phyloP scores from a whole-genome alignment of 371 early-diverging fungal genomes.

The Mucor irregularis region DNA sequence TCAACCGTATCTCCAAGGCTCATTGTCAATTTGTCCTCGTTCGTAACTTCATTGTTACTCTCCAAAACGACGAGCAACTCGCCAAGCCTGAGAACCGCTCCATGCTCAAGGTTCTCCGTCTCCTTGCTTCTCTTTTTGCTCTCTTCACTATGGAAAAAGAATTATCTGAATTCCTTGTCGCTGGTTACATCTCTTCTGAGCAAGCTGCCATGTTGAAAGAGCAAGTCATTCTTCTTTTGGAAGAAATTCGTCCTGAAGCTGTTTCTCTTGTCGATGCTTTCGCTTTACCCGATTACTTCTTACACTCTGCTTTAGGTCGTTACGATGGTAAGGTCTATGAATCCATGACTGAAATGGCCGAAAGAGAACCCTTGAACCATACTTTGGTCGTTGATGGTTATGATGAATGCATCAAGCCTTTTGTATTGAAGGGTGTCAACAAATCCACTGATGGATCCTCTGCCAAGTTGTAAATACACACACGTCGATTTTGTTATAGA shows the following conservation, averaged over 20 bases:
- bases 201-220: slow-evolving; percentile 55
- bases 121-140: slow-evolving; percentile 53
- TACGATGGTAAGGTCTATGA: slow-evolving; percentile 80
- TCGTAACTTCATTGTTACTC: slow-evolving; percentile 55
- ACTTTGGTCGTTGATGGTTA: slow-evolving; percentile 61
- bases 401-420: slow-evolving; percentile 58
- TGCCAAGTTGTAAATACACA: slow-evolving; percentile 13
- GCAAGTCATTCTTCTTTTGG: slow-evolving; percentile 51
- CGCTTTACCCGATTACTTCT: slow-evolving; percentile 72
- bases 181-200: slow-evolving; percentile 48
- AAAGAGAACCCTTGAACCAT: slow-evolving; percentile 69
- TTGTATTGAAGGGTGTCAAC: slow-evolving; percentile 40
- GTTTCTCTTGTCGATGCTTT: slow-evolving; percentile 79
- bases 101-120: slow-evolving; percentile 35
- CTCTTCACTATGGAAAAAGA: slow-evolving; percentile 70
- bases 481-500: not conserved
- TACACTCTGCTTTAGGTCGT: slow-evolving; percentile 78
- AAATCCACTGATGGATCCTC: slow-evolving; percentile 7
- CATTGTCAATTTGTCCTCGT: slow-evolving; percentile 68
- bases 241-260: slow-evolving; percentile 68
- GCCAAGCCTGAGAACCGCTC: slow-evolving; percentile 31
- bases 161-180: slow-evolving; percentile 63
- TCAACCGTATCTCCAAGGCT: slow-evolving; percentile 63
- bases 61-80: slow-evolving; percentile 40
- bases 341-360: slow-evolving; percentile 66